Percentiles rank a stretch among this genome's conserved stretches.
Evolutionary conservation across 805 yeast genomes (phyloP).

Genomic region (Candida fluviatilis): DNA sequence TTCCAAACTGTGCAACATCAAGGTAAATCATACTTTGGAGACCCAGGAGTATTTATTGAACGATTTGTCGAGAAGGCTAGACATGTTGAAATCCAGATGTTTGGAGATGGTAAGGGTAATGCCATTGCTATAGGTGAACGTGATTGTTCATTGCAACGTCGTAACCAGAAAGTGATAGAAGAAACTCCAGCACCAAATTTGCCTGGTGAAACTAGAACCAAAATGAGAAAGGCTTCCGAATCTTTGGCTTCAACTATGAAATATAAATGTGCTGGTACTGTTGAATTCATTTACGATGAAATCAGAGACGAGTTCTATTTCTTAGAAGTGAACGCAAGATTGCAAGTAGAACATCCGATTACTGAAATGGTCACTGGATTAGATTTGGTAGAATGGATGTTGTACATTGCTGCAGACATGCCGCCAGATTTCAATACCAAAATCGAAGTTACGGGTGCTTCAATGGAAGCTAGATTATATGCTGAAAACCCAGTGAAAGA

Average conservation of each 20-base stretch:
- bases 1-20: constrained; percentile 91
- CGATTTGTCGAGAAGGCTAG: constrained; percentile 92
- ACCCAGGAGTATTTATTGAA: constrained; percentile 92
- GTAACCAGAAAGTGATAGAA: constrained; percentile 94
- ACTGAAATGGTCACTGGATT: constrained; percentile 94
- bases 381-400: constrained; percentile 97
- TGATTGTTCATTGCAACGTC: constrained; percentile 95
- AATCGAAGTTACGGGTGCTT: constrained; percentile 71
- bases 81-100: constrained; percentile 94
- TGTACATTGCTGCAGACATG: constrained; percentile 81
- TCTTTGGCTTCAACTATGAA: constrained; percentile 76
- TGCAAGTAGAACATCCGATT: constrained; percentile 97
- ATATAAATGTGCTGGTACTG: constrained; percentile 96
- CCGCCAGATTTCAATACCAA: constrained; percentile 71
- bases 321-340: constrained; percentile 92
- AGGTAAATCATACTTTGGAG: constrained; percentile 90
- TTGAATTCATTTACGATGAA: constrained; percentile 90
- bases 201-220: constrained; percentile 70
- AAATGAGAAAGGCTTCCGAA: constrained; percentile 81
- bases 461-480: constrained; percentile 95
- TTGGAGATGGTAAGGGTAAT: constrained; percentile 92
- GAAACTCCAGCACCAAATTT: constrained; percentile 97
- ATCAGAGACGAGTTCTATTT: constrained; percentile 86
- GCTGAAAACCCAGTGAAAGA: constrained; percentile 97
- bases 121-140: constrained; percentile 96